These are phyloP conservation scores for Penicillium pancosmium DNA, from an alignment of 495 filamentous ascomycete species.

Conservation along the genomic window DNA sequence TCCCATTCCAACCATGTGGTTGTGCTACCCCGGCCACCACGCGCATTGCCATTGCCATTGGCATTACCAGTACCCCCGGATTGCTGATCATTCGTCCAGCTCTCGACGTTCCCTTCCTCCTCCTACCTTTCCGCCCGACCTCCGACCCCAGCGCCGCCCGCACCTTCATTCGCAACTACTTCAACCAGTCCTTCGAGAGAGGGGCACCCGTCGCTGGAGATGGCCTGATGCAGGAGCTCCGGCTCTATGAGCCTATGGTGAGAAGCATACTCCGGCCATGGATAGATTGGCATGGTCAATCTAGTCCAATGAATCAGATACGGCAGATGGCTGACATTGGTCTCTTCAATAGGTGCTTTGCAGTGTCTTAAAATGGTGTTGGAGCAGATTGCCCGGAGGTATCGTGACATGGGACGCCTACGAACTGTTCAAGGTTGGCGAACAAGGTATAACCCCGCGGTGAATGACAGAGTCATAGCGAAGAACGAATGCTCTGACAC, in stretches of 20 bases:
- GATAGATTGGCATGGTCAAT: background rate
- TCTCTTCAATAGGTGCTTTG: slow-evolving; percentile 71
- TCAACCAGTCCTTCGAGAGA: slow-evolving; percentile 58
- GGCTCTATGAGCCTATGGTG: slow-evolving; percentile 94
- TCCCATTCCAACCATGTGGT: slow-evolving; percentile 29
- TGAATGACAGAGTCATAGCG: background rate
- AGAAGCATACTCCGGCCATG: slow-evolving; percentile 3
- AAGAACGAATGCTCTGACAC: slow-evolving; percentile 11
- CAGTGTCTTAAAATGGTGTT: slow-evolving; percentile 97
- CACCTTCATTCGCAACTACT: slow-evolving; percentile 92
- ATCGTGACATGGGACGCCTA: slow-evolving; percentile 97
- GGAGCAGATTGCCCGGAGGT: slow-evolving; percentile 89
- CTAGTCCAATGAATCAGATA: too few species aligned
- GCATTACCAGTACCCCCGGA: slow-evolving; percentile 7
- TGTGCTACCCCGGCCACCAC: slow-evolving; percentile 18
- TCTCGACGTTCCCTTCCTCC: slow-evolving; percentile 87
- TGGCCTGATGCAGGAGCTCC: slow-evolving; percentile 78
- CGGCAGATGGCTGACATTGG: background rate
- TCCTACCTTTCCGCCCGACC: slow-evolving; percentile 93
- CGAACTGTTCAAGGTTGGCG: slow-evolving; percentile 91
- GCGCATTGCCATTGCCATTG: slow-evolving; percentile 21
- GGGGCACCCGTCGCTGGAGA: slow-evolving; percentile 61
- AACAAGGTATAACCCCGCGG: slow-evolving; percentile 66
- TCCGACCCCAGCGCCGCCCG: slow-evolving; percentile 89
- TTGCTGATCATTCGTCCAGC: slow-evolving; percentile 56